Percentiles rank a stretch among this genome's conserved stretches.
phyloP scores from a whole-genome alignment of 1,139 yeast species.

The Candida glucosophila region DNA sequence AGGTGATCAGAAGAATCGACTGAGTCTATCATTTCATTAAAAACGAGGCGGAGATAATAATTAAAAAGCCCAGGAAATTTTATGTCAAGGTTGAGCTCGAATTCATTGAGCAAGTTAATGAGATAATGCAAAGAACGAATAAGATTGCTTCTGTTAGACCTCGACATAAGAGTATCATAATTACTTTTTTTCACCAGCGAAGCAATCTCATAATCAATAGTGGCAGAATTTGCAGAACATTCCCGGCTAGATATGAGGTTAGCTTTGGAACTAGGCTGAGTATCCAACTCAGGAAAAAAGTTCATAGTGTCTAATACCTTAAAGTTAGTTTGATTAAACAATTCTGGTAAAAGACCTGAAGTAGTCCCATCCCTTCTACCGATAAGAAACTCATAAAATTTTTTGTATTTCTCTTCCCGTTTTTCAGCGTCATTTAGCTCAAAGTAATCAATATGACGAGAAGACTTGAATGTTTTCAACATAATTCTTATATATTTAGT shows the following conservation, averaged over 20 bases:
- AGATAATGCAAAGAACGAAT: slow-evolving; percentile 13
- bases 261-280: background rate
- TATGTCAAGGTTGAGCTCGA: slow-evolving; percentile 17
- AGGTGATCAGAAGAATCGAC: too few relatives aligned
- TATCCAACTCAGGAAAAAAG: slow-evolving; percentile 8
- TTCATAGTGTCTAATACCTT: slow-evolving; percentile 7
- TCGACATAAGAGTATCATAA: too few relatives aligned
- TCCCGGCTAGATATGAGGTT: background rate
- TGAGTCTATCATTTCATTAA: too few relatives aligned
- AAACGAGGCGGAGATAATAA: slow-evolving; percentile 14
- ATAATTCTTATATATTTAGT: slow-evolving; percentile 12
- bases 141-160: background rate
- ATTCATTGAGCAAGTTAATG: slow-evolving; percentile 24
- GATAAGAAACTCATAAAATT: slow-evolving; percentile 13
- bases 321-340: slow-evolving; percentile 8
- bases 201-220: background rate
- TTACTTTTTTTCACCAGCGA: background rate
- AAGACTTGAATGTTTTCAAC: slow-evolving; percentile 17
- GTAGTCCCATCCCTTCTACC: slow-evolving; percentile 4
- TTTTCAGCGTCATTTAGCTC: slow-evolving; percentile 12
- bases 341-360: slow-evolving; percentile 10
- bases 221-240: background rate
- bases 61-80: slow-evolving; percentile 15
- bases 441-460: slow-evolving; percentile 13
- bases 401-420: slow-evolving; percentile 13